Base-by-base conservation (phyloP, 148 eudicot genomes). In the Amaranthus hypochondriacus region DNA sequence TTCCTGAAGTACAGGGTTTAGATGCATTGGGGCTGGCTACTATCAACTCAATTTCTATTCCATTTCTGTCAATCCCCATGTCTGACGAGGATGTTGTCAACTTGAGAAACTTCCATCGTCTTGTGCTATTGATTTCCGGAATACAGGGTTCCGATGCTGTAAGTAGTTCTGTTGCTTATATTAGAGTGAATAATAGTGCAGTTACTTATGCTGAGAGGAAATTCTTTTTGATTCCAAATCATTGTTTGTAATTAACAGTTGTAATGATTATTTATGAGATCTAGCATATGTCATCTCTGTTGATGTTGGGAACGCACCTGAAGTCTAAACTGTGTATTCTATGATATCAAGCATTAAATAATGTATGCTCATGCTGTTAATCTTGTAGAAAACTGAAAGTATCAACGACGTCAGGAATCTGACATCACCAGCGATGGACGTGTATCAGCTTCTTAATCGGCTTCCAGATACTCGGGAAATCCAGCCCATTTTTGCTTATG, bases 21-120 rank as follows among this genome's bases (percentile, higher is more conserved):
- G 96, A 90, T 86, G 98, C 98, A 12, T 84, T 90, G 80, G 94
- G 90, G 56, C 49, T 90, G 48, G 90, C 98, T 62, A 87, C 92
- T 57, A 8, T 88, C 81, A 90, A 89, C 76, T 86, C 86, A 56
- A 77, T 85, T 66, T 78, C 83, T 53, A 56, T 79, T 73, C 79
- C 87, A 43, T 21, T 51, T 70, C 75, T 86, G 15, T 42, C 74
- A 72, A 81, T 84, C 64, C 79, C 77, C 9, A 70, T 93, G 86
- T 84, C 90, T 5, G 84, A 88, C 14, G 98, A 90, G 83, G 98
- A 93, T 77, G 70, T 81, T 53, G 80, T 77, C 74, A 93, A 91
- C 81, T 87, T 90, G 85, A 87, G 80, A 78, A 93, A 83, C 81
- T 82, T 93, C 69, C 84, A 67, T 46, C 87, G 94, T 73, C 90